phyloP scores from a whole-genome alignment of 2,329 filamentous ascomycete genomes.

The Nigrograna mackinnonii region DNA sequence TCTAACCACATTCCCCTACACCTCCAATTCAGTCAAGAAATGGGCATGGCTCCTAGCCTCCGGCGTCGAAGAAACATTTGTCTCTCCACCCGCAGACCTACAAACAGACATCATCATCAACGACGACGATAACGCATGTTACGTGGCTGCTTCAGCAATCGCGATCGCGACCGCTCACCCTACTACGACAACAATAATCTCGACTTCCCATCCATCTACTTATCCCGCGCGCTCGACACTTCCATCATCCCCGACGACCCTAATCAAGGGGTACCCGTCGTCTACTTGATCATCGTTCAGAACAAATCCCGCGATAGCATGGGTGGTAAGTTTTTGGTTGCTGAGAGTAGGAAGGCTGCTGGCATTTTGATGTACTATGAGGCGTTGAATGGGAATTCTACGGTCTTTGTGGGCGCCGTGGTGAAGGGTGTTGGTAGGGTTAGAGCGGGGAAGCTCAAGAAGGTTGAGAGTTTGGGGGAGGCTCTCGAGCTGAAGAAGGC shows the following conservation, averaged over 20 bases:
- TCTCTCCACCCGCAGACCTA: no score
- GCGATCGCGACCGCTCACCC: constrained; percentile 8
- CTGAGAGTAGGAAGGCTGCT: constrained; percentile 26
- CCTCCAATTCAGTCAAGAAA: constrained; percentile 24
- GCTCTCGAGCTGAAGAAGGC: constrained; percentile 6
- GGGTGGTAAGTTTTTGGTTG: constrained; percentile 19
- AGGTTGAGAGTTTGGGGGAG: constrained; percentile 21
- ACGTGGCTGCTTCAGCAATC: constrained; percentile 1
- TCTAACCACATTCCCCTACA: constrained; percentile 26
- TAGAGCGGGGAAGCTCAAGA: constrained; percentile 16
- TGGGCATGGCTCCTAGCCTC: constrained; percentile 22
- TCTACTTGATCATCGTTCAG: constrained; percentile 20
- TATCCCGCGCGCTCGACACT: constrained; percentile 23
- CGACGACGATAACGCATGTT: constrained; percentile 8
- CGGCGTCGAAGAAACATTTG: constrained; percentile 18
- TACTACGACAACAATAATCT: constrained; percentile 7
- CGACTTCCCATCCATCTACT: constrained; percentile 19
- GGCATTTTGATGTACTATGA: constrained; percentile 26
- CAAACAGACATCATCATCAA: no score
- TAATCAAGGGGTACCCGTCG: constrained; percentile 8
- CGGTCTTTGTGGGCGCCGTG: constrained; percentile 23
- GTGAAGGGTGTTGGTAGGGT: constrained; percentile 9
- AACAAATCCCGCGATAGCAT: constrained; percentile 8
- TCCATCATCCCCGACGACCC: constrained; percentile 17
- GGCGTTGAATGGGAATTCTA: constrained; percentile 19